phyloP scores from a whole-genome alignment of 2,329 filamentous ascomycete species.

The Diaporthe capsici region DNA sequence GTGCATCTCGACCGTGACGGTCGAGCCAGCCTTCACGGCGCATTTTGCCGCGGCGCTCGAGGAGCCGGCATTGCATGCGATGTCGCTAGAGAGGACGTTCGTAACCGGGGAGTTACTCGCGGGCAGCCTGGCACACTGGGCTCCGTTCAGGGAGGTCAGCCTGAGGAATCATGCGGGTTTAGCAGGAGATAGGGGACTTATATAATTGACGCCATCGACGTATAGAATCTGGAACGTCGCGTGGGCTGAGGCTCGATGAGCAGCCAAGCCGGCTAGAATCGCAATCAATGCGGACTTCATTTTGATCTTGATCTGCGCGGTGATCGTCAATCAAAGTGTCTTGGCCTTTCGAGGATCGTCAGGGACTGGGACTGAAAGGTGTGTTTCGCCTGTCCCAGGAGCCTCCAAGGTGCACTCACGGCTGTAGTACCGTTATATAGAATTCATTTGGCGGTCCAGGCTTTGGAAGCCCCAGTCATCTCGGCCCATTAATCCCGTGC shows the following conservation, averaged over 20 bases:
- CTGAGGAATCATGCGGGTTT: too few relatives aligned
- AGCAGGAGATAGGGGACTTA: constrained; percentile 45
- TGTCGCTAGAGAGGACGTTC: constrained; percentile 57
- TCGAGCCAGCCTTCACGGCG: constrained; percentile 61
- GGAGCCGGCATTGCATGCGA: constrained; percentile 61
- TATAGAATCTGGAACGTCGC: constrained; percentile 66
- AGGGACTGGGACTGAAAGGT: neutral
- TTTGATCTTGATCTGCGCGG: neutral
- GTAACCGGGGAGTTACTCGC: constrained; percentile 66
- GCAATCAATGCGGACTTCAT: constrained; percentile 56
- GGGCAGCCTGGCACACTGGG: constrained; percentile 63
- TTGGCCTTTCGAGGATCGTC: constrained; percentile 28
- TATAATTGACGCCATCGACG: constrained; percentile 60
- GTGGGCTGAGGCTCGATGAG: constrained; percentile 57
- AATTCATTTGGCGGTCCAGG: constrained; percentile 17
- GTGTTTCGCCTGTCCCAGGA: neutral
- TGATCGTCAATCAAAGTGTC: constrained; percentile 20
- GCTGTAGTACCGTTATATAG: constrained; percentile 22
- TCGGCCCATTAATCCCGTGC: constrained; percentile 13
- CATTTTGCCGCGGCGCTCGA: constrained; percentile 58
- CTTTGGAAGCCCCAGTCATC: neutral
- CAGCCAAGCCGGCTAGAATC: constrained; percentile 52
- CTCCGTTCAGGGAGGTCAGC: constrained; percentile 51
- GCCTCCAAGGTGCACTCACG: neutral
- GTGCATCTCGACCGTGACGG: constrained; percentile 69